Base-by-base conservation (phyloP, 768 basidiomycete species). In the Termitomyces sp. region DNA sequence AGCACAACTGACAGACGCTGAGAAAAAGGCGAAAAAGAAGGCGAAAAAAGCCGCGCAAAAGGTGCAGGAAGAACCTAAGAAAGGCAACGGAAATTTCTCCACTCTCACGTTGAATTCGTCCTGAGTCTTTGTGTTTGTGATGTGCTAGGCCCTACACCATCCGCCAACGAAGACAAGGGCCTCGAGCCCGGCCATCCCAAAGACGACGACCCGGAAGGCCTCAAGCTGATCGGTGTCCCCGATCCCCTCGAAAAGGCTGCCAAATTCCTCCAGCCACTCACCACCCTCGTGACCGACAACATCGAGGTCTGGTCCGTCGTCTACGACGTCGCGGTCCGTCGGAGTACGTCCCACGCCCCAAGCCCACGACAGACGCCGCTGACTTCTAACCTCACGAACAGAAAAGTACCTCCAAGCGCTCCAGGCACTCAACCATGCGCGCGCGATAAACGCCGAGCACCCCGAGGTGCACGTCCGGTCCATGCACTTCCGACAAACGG, bases 181-280 rank as follows among this genome's bases (percentile, higher is more conserved):
- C 78, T 89, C 0, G 87, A 89, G 44, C 69, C 74, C 1, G 68
- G 69, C 5, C 67, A 77, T 3, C 55, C 73, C 12, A 89, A 85
- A 68, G 93, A 95, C 64, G 90, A 92, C 3, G 94, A 96, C 67
- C 90, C 91, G 0, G 85, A 89, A 20, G 96, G 95, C 24, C 65
- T 81, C 46, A 88, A 90, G 65, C 74, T 94, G 5, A 72, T 94
- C 33, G 70, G 75, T 28, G 75, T 78, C 18, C 62, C 82, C 1
- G 86, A 90, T 55, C 83, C 85, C 3, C 76, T 98, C 5, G 92
- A 90, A 46, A 81, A 81, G 16, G 94, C 94, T 0, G 77, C 81
- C 50, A 90, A 88, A 65, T 67, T 91, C 20, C 74, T 96, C 26
- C 73, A 71, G 24, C 89, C 88, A 3, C 69, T 98, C 3, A 75